Conservation (phyloP, 192 early-diverging fungal species). For the Backusella parvicylindrica region DNA sequence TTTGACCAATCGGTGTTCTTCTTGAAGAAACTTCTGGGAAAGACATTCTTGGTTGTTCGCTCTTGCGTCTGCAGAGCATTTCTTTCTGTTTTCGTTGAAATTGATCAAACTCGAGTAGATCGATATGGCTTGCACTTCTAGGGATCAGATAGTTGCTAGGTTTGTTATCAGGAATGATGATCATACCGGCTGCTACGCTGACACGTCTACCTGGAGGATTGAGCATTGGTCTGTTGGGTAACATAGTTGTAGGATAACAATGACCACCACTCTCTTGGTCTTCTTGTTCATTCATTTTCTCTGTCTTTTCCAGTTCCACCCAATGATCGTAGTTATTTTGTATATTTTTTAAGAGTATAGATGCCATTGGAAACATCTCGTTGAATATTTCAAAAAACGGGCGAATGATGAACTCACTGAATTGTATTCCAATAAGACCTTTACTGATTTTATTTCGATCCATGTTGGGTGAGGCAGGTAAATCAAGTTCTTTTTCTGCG, state of each 20-base stretch:
- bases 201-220: conserved; percentile 33
- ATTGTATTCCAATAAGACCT: conserved; percentile 72
- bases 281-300: neutral
- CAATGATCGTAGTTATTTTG: conserved; percentile 53
- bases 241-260: neutral
- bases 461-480: conserved; percentile 88
- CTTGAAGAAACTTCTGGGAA: neutral
- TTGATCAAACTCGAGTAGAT: neutral
- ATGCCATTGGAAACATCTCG: conserved; percentile 66
- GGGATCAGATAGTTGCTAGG: conserved; percentile 12
- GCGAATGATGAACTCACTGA: conserved; percentile 81
- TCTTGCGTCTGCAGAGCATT: conserved; percentile 9
- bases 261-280: neutral
- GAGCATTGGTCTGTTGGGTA: conserved; percentile 11
- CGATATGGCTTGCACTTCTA: conserved; percentile 24
- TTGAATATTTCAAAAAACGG: conserved; percentile 83
- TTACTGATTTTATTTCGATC: conserved; percentile 71
- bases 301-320: conserved; percentile 37
- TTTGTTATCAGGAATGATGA: conserved; percentile 35
- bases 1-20: neutral
- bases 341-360: conserved; percentile 50
- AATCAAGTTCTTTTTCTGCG: conserved; percentile 63
- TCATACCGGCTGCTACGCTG: conserved; percentile 39
- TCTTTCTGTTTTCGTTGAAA: neutral
- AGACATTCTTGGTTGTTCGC: conserved; percentile 8